These are phyloP conservation scores for Cordyceps militaris DNA, from an alignment of 2,329 filamentous ascomycete species.

Conservation along the genomic window DNA sequence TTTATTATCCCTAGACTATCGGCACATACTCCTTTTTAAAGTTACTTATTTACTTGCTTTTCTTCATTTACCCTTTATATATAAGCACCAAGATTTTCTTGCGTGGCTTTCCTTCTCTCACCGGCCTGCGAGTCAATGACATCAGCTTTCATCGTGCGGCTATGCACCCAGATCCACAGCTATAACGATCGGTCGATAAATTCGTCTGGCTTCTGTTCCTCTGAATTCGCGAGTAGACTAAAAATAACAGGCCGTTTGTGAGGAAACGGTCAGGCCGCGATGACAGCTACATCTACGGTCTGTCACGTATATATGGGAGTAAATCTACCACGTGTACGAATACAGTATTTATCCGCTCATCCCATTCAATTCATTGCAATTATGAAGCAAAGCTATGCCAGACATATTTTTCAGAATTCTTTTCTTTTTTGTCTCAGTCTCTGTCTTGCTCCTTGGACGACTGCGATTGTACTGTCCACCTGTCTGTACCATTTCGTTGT, in stretches of 20 bases:
- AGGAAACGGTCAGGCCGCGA: neutral
- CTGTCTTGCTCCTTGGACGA: constrained; percentile 43
- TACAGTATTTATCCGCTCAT: neutral
- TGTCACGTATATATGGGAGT: neutral
- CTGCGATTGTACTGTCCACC: constrained; percentile 29
- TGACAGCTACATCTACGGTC: neutral
- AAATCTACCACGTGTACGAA: neutral
- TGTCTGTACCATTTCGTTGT: neutral
- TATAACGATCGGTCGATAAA: too few species aligned
- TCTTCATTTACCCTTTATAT: too few species aligned
- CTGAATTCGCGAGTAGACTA: too few species aligned
- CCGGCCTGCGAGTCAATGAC: too few species aligned
- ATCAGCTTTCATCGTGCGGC: too few species aligned
- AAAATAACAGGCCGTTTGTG: neutral
- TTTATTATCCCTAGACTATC: too few species aligned
- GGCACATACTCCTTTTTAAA: too few species aligned
- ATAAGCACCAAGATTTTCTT: too few species aligned
- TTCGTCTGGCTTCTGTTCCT: too few species aligned
- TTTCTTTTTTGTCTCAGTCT: constrained; percentile 23
- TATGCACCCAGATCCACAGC: too few species aligned
- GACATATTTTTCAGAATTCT: constrained; percentile 20
- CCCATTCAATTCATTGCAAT: neutral
- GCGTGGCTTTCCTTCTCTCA: too few species aligned
- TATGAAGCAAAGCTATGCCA: neutral
- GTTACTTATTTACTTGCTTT: too few species aligned